Base-by-base conservation (phyloP, 2,329 filamentous ascomycete species). In the Fonsecaea nubica region DNA sequence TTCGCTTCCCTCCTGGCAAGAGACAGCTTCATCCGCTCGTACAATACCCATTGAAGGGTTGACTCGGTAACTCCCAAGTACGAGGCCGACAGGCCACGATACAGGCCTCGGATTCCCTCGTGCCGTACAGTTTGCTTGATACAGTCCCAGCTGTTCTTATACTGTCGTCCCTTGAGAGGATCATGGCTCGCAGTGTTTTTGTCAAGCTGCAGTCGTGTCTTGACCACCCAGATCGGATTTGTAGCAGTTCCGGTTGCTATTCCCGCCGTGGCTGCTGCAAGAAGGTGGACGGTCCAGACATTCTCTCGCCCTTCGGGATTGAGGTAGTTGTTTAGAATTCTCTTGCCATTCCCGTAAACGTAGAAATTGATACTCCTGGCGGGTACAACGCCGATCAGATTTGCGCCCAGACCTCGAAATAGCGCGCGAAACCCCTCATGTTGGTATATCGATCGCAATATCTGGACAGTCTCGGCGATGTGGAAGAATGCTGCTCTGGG, bases 161-260 rank as follows among this genome's bases (percentile, higher is more conserved):
- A 97, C 75, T 88, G 88, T 60, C 93, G 84, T 59, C 83, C 82
- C 62, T 66, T 85, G 82, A 69, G 85, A 81, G 48, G 77, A 48
- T 73, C 79, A 67, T 81, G 80, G 72, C 87, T 86, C 15, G 90
- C 90, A 60, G 88, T 86, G 75, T 91, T 92, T 82, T 93, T 96
- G 81, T 98, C 93, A 38, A 98, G 86, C 80, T 98, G 93, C 73
- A 98, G 78, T 36, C 93, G 85, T 48, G 93, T 98, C 84, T 98
- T 98, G 76, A 98, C 88, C 69, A 98, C 86, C 93, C 93, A 98
- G 75, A 98, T 97, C 1, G 93, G 93, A 78, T 97, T 97, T 42
- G 93, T 98, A 25, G 90, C 92, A 0, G 94, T 97, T 55, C 92
- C 92, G 0, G 94, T 97, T 6, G 90, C 89, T 52, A 97, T 86